A percentile compares a stretch with the other conserved stretches of the same genome.
phyloP scores from a whole-genome alignment of 2,329 filamentous ascomycete genomes.

The Aaosphaeria pasadenensis region DNA sequence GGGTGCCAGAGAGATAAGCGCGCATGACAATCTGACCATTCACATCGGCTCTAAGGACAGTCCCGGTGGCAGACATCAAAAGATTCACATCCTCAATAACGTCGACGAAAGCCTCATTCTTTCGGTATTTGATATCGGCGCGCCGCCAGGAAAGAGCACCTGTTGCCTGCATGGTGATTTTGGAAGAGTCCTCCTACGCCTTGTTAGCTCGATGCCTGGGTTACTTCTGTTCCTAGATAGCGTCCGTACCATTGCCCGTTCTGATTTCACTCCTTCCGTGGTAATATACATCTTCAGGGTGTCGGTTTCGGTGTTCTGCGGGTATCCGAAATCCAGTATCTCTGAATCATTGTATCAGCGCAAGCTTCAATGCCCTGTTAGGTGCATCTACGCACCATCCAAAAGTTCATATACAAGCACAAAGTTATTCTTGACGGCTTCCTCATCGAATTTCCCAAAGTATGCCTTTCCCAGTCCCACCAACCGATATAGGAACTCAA shows the following conservation, averaged over 20 bases:
- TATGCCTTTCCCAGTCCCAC: conserved; percentile 90
- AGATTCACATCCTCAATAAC: conserved; percentile 99
- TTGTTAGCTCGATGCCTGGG: conserved; percentile 11
- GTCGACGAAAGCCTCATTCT: conserved; percentile 73
- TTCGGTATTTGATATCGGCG: conserved; percentile 96
- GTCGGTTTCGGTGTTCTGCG: conserved; percentile 97
- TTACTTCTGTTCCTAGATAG: neutral
- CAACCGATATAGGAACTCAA: conserved; percentile 94
- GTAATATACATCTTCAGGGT: conserved; percentile 99
- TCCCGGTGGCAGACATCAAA: conserved; percentile 96
- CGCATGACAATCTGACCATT: conserved; percentile 98
- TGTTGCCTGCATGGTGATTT: conserved; percentile 99
- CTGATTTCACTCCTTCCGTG: conserved; percentile 95
- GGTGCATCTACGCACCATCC: conserved; percentile 61
- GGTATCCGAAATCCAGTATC: conserved; percentile 98
- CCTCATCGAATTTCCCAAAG: conserved; percentile 98
- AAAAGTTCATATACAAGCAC: conserved; percentile 96
- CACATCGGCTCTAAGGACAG: conserved; percentile 91
- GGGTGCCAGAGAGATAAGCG: conserved; percentile 91
- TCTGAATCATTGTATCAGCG: conserved; percentile 52
- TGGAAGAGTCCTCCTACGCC: conserved; percentile 76
- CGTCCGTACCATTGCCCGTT: conserved; percentile 58
- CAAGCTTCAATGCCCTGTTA: neutral
- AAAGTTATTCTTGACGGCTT: conserved; percentile 99
- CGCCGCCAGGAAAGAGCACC: conserved; percentile 96